Percentiles rank a stretch among this genome's conserved stretches.
Evolutionary conservation across 2,329 filamentous ascomycete genomes (phyloP).

Genomic region (Venturia carpophila): DNA sequence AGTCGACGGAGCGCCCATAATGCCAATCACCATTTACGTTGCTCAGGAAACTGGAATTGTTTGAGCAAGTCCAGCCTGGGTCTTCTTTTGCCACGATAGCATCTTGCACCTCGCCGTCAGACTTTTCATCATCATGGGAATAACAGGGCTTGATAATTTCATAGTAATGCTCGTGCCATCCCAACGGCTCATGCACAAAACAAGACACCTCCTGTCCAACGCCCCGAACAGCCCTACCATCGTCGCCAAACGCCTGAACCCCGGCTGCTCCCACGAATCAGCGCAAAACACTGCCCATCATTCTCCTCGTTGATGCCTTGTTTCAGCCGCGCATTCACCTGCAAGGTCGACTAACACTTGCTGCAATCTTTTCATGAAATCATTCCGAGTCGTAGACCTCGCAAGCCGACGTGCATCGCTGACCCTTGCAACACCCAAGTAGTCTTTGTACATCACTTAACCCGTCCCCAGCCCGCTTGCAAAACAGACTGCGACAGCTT

Average conservation of each 20-base stretch:
- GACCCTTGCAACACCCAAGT: not conserved
- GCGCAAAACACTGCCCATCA: not conserved
- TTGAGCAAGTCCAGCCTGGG: not conserved
- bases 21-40: not conserved
- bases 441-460: not conserved
- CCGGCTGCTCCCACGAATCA: not conserved
- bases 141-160: not conserved
- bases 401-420: not conserved
- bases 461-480: no score
- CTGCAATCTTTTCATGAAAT: not conserved
- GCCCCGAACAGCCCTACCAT: conserved; percentile 5
- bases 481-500: no score
- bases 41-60: not conserved
- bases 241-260: conserved; percentile 5
- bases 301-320: not conserved
- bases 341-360: not conserved
- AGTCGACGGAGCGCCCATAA: not conserved
- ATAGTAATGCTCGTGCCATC: not conserved
- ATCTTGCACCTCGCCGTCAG: not conserved
- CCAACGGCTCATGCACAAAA: not conserved
- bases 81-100: not conserved
- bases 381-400: not conserved
- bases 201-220: not conserved
- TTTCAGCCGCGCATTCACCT: not conserved
- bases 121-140: not conserved